Percentiles rank a stretch among this genome's conserved stretches.
phyloP scores from a whole-genome alignment of 352 stramenopile species.

The Aphanomyces astaci region DNA sequence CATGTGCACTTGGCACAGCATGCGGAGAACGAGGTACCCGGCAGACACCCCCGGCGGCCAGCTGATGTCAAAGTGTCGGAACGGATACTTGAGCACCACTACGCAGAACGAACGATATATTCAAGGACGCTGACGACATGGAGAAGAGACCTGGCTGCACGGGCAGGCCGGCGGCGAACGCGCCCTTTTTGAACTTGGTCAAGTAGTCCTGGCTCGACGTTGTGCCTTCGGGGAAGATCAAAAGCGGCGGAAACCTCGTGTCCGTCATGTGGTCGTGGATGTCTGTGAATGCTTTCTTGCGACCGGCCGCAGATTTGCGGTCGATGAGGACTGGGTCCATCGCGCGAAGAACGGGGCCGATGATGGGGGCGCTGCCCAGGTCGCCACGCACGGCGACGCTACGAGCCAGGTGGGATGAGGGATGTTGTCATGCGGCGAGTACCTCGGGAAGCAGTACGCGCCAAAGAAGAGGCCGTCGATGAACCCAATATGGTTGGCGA shows the following conservation, averaged over 20 bases:
- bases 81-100: slow-evolving; percentile 58
- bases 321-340: slow-evolving; percentile 62
- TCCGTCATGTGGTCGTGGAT: slow-evolving; percentile 48
- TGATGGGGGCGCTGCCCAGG: slow-evolving; percentile 42
- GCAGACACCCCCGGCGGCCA: slow-evolving; percentile 50
- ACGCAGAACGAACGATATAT: too few relatives aligned
- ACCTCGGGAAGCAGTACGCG: slow-evolving; percentile 28
- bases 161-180: slow-evolving; percentile 48
- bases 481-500: slow-evolving; percentile 67
- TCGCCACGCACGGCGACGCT: slow-evolving; percentile 74
- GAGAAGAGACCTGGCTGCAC: slow-evolving; percentile 45
- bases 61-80: slow-evolving; percentile 65
- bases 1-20: slow-evolving; percentile 69
- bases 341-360: slow-evolving; percentile 50
- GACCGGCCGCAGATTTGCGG: slow-evolving; percentile 38
- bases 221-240: slow-evolving; percentile 68
- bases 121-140: too few relatives aligned
- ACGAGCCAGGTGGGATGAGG: neutral
- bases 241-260: slow-evolving; percentile 39
- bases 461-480: slow-evolving; percentile 58
- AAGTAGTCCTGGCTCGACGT: slow-evolving; percentile 61
- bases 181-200: slow-evolving; percentile 69
- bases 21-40: slow-evolving; percentile 40
- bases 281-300: slow-evolving; percentile 48
- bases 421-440: neutral